Percentiles rank a stretch among this genome's conserved stretches.
These are phyloP conservation scores for Pelargonium hybrid DNA, from an alignment of 441 rosid species.

Conservation along the genomic window DNA sequence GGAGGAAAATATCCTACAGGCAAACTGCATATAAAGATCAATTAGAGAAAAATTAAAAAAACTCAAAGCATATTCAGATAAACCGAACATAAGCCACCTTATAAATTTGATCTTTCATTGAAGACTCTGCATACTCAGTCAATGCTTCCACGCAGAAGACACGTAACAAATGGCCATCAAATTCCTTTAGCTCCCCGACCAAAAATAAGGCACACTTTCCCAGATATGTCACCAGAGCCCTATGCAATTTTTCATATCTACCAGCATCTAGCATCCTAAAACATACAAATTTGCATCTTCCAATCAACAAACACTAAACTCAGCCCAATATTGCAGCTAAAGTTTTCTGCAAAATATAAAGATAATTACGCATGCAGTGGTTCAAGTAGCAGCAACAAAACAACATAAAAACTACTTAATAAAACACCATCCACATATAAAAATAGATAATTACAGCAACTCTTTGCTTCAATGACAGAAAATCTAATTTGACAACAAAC, in stretches of 20 bases:
- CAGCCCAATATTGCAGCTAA: background rate
- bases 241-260: conserved; percentile 46
- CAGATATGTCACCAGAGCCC: conserved; percentile 41
- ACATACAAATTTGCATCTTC: conserved; percentile 4
- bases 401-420: background rate
- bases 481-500: background rate
- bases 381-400: background rate
- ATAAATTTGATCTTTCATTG: conserved; percentile 51
- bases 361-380: background rate
- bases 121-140: conserved; percentile 42
- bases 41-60: conserved; percentile 14
- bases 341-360: background rate
- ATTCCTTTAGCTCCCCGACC: conserved; percentile 37
- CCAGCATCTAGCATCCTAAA: conserved; percentile 53
- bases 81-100: conserved; percentile 36
- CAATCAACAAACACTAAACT: conserved; percentile 3
- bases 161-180: conserved; percentile 34
- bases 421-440: background rate
- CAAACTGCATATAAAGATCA: conserved; percentile 45
- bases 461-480: background rate
- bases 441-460: background rate
- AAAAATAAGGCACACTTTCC: conserved; percentile 45
- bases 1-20: conserved; percentile 49
- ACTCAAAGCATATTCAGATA: background rate
- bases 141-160: conserved; percentile 38